Conservation (phyloP, 345 rosid genomes). For the Ceriops tagal region DNA sequence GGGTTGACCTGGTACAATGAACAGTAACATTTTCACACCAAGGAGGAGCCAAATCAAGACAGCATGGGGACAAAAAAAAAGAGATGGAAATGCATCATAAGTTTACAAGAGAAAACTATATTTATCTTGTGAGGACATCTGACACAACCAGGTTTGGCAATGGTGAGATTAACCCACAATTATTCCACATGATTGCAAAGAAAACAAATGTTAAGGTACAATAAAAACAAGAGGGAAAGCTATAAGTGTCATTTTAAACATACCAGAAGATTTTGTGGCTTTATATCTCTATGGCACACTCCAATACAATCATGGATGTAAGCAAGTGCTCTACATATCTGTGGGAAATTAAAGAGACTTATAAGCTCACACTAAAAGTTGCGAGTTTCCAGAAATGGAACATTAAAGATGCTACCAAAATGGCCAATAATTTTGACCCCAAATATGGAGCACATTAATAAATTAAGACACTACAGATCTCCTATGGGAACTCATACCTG, state of each 20-base stretch:
- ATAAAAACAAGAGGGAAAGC: too few species aligned
- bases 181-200: too few species aligned
- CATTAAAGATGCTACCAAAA: too few species aligned
- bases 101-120: background rate
- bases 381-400: background rate
- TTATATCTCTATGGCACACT: conserved; percentile 96
- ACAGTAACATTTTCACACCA: background rate
- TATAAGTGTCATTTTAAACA: conserved; percentile 3
- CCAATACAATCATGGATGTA: conserved; percentile 82
- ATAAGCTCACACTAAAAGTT: conserved; percentile 1
- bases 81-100: background rate
- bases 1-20: conserved; percentile 70
- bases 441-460: background rate
- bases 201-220: too few species aligned
- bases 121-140: background rate
- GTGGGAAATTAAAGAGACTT: conserved; percentile 15
- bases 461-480: background rate
- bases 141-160: background rate
- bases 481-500: conserved; percentile 45
- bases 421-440: background rate
- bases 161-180: too few species aligned
- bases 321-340: conserved; percentile 90
- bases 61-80: background rate
- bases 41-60: background rate
- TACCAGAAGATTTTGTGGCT: conserved; percentile 98